Evolutionary conservation across 2,329 filamentous ascomycete species (phyloP).

Genomic region (Fusarium sp.): DNA sequence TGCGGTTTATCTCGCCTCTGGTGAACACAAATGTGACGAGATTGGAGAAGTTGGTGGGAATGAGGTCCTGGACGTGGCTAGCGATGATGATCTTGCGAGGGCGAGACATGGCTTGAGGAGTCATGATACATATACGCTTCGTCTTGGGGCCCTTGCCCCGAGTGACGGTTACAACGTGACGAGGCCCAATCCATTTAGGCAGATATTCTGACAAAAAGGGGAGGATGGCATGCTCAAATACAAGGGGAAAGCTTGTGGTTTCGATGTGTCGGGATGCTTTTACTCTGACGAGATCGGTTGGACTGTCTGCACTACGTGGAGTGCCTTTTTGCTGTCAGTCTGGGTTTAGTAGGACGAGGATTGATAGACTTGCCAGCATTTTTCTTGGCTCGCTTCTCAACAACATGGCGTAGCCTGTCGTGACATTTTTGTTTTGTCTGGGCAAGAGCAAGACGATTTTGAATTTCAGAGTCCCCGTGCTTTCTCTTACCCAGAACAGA

Average conservation of each 20-base stretch:
- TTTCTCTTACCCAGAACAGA: conserved; percentile 33
- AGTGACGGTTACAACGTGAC: conserved; percentile 58
- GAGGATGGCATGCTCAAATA: conserved; percentile 62
- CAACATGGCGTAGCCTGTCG: conserved; percentile 53
- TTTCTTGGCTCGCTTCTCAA: conserved; percentile 55
- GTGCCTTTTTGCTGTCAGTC: conserved; percentile 43
- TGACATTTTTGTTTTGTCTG: conserved; percentile 56
- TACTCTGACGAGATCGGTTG: conserved; percentile 49
- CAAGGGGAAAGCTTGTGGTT: conserved; percentile 56
- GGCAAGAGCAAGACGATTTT: conserved; percentile 44
- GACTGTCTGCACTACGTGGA: conserved; percentile 52
- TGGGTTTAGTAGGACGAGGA: too few relatives aligned
- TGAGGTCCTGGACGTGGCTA: conserved; percentile 59
- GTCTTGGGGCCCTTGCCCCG: conserved; percentile 55
- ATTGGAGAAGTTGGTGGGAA: conserved; percentile 53
- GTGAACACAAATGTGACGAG: conserved; percentile 58
- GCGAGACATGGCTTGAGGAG: conserved; percentile 52
- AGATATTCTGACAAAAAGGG: conserved; percentile 61
- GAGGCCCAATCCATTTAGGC: conserved; percentile 59
- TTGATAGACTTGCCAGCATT: conserved; percentile 43
- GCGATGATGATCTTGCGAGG: conserved; percentile 58
- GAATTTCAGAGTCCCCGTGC: not conserved
- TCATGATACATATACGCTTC: conserved; percentile 61
- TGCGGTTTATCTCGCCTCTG: conserved; percentile 55
- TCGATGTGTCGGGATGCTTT: conserved; percentile 52